phyloP scores from a whole-genome alignment of 306 rosid genomes.

The Astragalus glycyphyllos region DNA sequence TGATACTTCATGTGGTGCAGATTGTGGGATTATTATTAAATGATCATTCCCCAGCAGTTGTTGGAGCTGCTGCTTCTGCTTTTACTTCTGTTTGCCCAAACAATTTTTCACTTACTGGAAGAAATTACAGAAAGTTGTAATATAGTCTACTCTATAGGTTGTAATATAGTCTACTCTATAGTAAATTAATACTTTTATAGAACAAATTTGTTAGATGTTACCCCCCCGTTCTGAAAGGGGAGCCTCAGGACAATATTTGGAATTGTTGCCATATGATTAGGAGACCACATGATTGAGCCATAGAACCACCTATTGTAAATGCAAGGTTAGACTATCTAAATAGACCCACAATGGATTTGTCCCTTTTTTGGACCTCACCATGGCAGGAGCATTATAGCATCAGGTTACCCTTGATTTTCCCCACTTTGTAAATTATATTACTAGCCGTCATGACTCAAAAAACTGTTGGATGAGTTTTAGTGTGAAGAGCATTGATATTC shows the following conservation, averaged over 20 bases:
- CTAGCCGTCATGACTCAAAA: background rate
- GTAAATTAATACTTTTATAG: background rate
- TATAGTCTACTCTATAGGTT: background rate
- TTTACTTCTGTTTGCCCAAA: slow-evolving; percentile 89
- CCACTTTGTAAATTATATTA: slow-evolving; percentile 2
- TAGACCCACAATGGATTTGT: background rate
- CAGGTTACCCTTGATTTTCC: background rate
- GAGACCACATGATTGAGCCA: background rate
- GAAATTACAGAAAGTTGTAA: slow-evolving; percentile 72
- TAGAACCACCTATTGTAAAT: background rate
- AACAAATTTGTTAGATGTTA: background rate
- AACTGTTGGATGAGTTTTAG: slow-evolving; percentile 12
- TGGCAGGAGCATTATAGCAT: background rate
- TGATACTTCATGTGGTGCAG: slow-evolving; percentile 55
- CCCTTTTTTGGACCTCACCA: background rate
- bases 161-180: slow-evolving; percentile 1
- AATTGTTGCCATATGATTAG: background rate
- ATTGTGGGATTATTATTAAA: slow-evolving; percentile 73
- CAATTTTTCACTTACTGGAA: slow-evolving; percentile 76
- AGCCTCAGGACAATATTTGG: background rate
- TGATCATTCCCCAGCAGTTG: slow-evolving; percentile 85
- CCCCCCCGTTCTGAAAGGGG: background rate
- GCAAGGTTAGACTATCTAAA: background rate
- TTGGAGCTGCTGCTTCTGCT: slow-evolving; percentile 98
- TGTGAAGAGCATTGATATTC: background rate